A percentile compares a stretch with the other conserved stretches of the same genome.
Conservation (phyloP, 2,329 filamentous ascomycete species). For the Bipolaris oryzae region DNA sequence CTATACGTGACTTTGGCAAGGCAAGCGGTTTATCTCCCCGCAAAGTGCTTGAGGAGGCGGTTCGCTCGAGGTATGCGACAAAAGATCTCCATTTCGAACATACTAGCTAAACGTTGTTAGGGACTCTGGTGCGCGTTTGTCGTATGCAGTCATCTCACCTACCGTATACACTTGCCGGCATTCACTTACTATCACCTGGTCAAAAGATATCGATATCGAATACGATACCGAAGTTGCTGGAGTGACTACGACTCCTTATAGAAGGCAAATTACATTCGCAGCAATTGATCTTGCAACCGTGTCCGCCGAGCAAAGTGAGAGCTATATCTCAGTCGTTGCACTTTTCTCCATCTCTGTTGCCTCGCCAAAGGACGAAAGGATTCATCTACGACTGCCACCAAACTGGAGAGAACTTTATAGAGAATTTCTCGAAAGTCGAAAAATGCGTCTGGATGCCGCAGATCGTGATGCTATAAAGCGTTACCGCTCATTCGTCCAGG, state of each 20-base stretch:
- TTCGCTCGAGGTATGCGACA: slow-evolving; percentile 69
- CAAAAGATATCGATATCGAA: slow-evolving; percentile 68
- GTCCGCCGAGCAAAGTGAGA: slow-evolving; percentile 80
- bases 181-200: slow-evolving; percentile 76
- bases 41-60: slow-evolving; percentile 83
- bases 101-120: slow-evolving; percentile 49
- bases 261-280: slow-evolving; percentile 64
- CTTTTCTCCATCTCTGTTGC: slow-evolving; percentile 80
- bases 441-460: slow-evolving; percentile 69
- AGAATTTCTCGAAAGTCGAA: slow-evolving; percentile 75
- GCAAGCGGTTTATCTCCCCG: slow-evolving; percentile 77
- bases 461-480: slow-evolving; percentile 73
- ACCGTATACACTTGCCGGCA: slow-evolving; percentile 78
- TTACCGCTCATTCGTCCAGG: slow-evolving; percentile 72
- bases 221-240: slow-evolving; percentile 52
- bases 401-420: slow-evolving; percentile 86
- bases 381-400: slow-evolving; percentile 75
- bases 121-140: slow-evolving; percentile 71
- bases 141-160: slow-evolving; percentile 72
- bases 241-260: slow-evolving; percentile 53
- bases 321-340: slow-evolving; percentile 79
- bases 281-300: slow-evolving; percentile 78
- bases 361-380: slow-evolving; percentile 85
- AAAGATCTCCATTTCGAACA: background rate
- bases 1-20: slow-evolving; percentile 83